Evolutionary conservation across 257 asterid species (phyloP).

Genomic region (Rubia yunnanensis): DNA sequence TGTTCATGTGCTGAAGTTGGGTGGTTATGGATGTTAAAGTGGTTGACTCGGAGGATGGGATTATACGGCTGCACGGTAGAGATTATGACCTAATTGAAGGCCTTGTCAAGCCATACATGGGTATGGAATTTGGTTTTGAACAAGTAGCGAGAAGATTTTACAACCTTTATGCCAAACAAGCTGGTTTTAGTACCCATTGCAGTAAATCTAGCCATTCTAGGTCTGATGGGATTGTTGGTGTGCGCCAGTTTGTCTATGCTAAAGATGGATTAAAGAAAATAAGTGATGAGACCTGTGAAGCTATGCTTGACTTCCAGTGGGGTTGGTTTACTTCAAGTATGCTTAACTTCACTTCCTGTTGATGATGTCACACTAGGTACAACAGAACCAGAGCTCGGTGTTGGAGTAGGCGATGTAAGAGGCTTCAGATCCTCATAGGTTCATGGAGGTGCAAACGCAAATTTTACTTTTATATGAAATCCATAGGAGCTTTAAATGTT

Average conservation of each 20-base stretch:
- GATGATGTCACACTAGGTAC: slow-evolving; percentile 30
- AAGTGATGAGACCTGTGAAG: too few relatives aligned
- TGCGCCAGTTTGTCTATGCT: too few relatives aligned
- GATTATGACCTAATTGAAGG: slow-evolving; percentile 38
- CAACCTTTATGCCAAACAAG: slow-evolving; percentile 50
- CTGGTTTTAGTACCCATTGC: slow-evolving; percentile 46
- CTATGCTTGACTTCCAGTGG: too few relatives aligned
- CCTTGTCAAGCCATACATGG: slow-evolving; percentile 43
- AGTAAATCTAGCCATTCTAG: slow-evolving; percentile 28
- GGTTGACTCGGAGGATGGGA: too few relatives aligned
- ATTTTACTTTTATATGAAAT: too few relatives aligned
- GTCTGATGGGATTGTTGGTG: too few relatives aligned
- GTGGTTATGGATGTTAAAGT: slow-evolving; percentile 25
- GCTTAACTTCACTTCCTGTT: slow-evolving; percentile 12
- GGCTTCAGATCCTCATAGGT: slow-evolving; percentile 63
- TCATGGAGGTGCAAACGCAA: background rate
- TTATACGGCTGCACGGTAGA: slow-evolving; percentile 43
- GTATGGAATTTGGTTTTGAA: too few relatives aligned
- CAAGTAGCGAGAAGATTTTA: slow-evolving; percentile 54
- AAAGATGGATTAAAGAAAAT: too few relatives aligned
- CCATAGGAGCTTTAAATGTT: background rate
- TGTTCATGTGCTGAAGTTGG: slow-evolving; percentile 15
- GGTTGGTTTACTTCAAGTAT: slow-evolving; percentile 17
- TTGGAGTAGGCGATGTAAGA: too few relatives aligned
- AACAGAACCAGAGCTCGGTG: too few relatives aligned